Evolutionary conservation across 2,329 filamentous ascomycete species (phyloP), one percentile per base, ranked within the genome.

Genomic region (Trematosphaeria pertusa): DNA sequence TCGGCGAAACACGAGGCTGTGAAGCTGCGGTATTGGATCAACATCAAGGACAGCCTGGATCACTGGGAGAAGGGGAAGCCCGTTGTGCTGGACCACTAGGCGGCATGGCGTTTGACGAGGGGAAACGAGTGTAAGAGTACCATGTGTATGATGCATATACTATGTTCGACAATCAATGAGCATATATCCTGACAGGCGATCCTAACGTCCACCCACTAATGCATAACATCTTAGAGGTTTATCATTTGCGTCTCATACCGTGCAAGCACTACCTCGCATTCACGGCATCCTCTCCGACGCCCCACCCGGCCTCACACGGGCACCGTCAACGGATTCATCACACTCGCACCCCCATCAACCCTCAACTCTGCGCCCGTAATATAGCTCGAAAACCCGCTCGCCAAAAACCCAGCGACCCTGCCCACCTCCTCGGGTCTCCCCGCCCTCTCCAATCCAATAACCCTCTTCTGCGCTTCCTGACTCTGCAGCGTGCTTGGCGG

Each of bases 1-100:
- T 73, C 52, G 7, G 93, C 91, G 12, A 85, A 82, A 73, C 73
- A 68, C 50, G 90, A 95, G 80, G 86, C 87, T 35, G 85, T 96
- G 1, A 79, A 82, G 70, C 73, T 97, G 75, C 79, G 91, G 70
- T 97, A 97, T 76, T 97, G 93, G 93, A 81, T 88, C 45, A 96
- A 92, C 73, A 87, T 97, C 51, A 81, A 85, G 52, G 88, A 95
- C 71, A 88, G 86, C 36, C 76, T 97, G 64, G 78, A 87, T 67
- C 83, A 86, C 53, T 97, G 93, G 92, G 91, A 96, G 78, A 84
- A 79, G 62, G 92, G 91, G 4, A 87, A 84, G 75, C 70, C 79
- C 54, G 78, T 84, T 46, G 73, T 80, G 35, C 58, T 85, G 58
- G 71, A 80, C 51, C 82, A 85, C 74, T 85, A 68, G 45, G 18